These are phyloP conservation scores for Leccinellum rugosiceps DNA, from an alignment of 768 basidiomycete species.

Conservation along the genomic window DNA sequence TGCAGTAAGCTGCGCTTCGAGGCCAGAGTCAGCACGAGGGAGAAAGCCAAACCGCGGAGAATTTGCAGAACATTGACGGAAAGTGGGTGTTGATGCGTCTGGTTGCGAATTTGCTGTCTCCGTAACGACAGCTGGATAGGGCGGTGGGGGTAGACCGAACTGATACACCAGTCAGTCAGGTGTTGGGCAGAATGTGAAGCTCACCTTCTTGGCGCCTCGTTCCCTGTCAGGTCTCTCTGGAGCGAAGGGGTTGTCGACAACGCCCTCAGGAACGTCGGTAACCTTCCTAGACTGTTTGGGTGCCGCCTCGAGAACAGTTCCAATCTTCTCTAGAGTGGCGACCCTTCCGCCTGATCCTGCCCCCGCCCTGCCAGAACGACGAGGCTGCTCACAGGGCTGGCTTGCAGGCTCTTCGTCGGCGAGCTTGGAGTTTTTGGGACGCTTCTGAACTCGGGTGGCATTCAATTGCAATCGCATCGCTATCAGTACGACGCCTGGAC, in stretches of 20 bases:
- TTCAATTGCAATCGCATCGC: neutral
- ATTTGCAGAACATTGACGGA: neutral
- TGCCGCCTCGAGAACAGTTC: neutral
- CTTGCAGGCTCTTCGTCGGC: neutral
- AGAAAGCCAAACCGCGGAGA: neutral
- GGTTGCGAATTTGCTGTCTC: neutral
- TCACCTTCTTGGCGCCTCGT: neutral
- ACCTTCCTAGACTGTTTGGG: neutral
- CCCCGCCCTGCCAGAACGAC: neutral
- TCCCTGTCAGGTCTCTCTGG: neutral
- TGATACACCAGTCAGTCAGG: neutral
- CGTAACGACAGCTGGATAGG: neutral
- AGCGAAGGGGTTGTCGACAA: neutral
- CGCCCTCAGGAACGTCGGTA: neutral
- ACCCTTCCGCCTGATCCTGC: neutral
- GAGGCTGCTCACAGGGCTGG: neutral
- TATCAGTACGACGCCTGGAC: neutral
- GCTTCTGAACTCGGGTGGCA: neutral
- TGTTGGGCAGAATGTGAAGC: neutral
- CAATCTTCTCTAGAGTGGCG: neutral
- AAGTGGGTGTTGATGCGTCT: neutral
- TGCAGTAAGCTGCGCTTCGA: neutral
- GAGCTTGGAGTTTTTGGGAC: neutral
- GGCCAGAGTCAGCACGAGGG: neutral
- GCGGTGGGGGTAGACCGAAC: neutral